Percentiles rank a stretch among this genome's conserved stretches.
Evolutionary conservation across 148 eudicot species (phyloP).

Genomic region (Camellia granthamiana): DNA sequence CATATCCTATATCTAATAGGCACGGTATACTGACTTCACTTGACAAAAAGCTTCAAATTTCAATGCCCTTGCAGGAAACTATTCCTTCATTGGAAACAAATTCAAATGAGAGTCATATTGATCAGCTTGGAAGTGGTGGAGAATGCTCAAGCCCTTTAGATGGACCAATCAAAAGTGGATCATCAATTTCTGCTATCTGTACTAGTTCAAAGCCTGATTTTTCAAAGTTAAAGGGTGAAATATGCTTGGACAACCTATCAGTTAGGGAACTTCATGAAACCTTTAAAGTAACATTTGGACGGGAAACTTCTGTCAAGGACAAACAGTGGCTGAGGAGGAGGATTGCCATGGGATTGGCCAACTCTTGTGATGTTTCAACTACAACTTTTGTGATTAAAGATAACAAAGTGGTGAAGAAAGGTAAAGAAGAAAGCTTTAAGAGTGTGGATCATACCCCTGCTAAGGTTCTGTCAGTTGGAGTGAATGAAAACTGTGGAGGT

Average conservation of each 20-base stretch:
- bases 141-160: conserved; percentile 32
- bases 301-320: conserved; percentile 88
- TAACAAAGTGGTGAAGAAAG: conserved; percentile 44
- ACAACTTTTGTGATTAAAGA: conserved; percentile 61
- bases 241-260: conserved; percentile 69
- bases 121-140: conserved; percentile 32
- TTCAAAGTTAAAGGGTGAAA: conserved; percentile 71
- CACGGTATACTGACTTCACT: conserved; percentile 3
- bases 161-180: conserved; percentile 31
- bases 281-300: conserved; percentile 90
- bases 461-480: conserved; percentile 38
- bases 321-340: conserved; percentile 95
- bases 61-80: conserved; percentile 36
- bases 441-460: conserved; percentile 22
- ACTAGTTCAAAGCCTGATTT: conserved; percentile 62
- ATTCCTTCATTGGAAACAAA: conserved; percentile 27
- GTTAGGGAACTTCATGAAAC: conserved; percentile 94
- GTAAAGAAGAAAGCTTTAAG: conserved; percentile 33
- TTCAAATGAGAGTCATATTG: conserved; percentile 22
- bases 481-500: conserved; percentile 32
- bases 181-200: conserved; percentile 28
- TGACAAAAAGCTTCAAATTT: conserved; percentile 14
- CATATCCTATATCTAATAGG: conserved; percentile 3
- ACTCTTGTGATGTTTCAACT: conserved; percentile 82
- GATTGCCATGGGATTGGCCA: conserved; percentile 89